A percentile compares a stretch with the other conserved stretches of the same genome.
Evolutionary conservation across 1,139 yeast species (phyloP).

Genomic region (Blastobotrys buckinghamii): DNA sequence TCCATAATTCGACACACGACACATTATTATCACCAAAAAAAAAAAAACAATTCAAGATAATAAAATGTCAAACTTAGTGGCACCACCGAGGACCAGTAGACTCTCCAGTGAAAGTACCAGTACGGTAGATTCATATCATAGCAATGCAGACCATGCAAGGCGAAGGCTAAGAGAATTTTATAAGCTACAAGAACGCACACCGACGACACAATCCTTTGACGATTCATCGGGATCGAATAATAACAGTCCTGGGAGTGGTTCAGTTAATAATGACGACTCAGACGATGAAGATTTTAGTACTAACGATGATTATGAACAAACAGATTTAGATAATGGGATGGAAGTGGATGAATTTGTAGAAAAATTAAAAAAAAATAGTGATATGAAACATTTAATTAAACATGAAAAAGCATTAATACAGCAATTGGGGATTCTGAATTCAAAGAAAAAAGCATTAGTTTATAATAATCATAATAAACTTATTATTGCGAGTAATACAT

Average conservation of each 20-base stretch:
- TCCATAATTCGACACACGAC: too few relatives aligned
- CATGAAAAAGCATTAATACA: constrained; percentile 31
- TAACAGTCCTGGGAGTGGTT: background rate
- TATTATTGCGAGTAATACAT: constrained; percentile 36
- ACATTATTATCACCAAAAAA: background rate
- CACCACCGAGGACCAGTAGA: constrained; percentile 1
- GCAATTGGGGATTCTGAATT: constrained; percentile 35
- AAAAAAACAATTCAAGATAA: background rate
- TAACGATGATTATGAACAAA: constrained; percentile 7
- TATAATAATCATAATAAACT: constrained; percentile 40
- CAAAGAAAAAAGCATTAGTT: constrained; percentile 40
- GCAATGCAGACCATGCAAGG: constrained; percentile 17
- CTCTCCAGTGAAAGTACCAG: constrained; percentile 8
- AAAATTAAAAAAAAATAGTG: constrained; percentile 23
- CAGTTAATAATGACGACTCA: constrained; percentile 2
- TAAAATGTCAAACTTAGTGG: background rate
- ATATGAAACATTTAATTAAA: constrained; percentile 27
- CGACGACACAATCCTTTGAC: background rate
- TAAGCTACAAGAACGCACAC: constrained; percentile 27
- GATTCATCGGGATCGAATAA: background rate
- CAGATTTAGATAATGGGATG: constrained; percentile 10
- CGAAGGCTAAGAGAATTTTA: constrained; percentile 39
- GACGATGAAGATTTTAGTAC: constrained; percentile 5
- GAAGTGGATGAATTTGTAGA: constrained; percentile 26
- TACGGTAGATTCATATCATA: background rate